Evolutionary conservation across 345 rosid genomes (phyloP), one percentile per base, ranked within the genome.

Genomic region (Kernera saxatilis): DNA sequence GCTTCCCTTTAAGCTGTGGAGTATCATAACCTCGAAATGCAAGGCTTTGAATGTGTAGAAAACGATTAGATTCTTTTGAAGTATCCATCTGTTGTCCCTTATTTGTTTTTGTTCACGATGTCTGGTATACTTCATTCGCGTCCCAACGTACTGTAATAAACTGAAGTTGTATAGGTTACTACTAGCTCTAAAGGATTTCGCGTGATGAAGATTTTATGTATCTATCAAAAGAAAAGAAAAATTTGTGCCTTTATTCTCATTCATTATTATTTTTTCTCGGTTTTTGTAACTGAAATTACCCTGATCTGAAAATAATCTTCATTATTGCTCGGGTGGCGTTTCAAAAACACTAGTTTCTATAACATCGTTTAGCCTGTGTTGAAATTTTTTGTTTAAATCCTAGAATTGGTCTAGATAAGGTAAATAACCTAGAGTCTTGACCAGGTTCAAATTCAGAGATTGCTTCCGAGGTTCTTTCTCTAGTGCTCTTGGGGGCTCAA

Each of bases 11-110:
- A 69, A 70, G 70, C 59, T 63, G 75, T 55, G 75, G 61, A 76
- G 74, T 61, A 30, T 64, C 19, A 26, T 68, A 68, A 66, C 60
- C 36, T 68, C 2, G 61, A 43, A 27, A 53, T 29, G 52, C 25
- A 67, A 29, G 54, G 54, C 74, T 52, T 52, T 68, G 69, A 68
- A 60, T 61, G 59, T 75, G 74, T 75, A 68, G 78, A 57, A 72
- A 68, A 32, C 51, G 43, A 48, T 56, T 56, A 58, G 58, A 74
- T 57, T 74, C 72, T 73, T 73, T 73, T 73, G 1, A 73, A 29
- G n/a, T 73, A 55, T 8, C 29, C 66, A 65, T 43, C 51, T 55
- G 15, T 48, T 73, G 26, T 73, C 58, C 43, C 60, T 65, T 39
- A 11, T 56, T 65, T 65, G 59, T 18, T 74, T 67, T 53, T 51